Conservation (phyloP, 2,329 filamentous ascomycete species). For the Endothia cerciana region DNA sequence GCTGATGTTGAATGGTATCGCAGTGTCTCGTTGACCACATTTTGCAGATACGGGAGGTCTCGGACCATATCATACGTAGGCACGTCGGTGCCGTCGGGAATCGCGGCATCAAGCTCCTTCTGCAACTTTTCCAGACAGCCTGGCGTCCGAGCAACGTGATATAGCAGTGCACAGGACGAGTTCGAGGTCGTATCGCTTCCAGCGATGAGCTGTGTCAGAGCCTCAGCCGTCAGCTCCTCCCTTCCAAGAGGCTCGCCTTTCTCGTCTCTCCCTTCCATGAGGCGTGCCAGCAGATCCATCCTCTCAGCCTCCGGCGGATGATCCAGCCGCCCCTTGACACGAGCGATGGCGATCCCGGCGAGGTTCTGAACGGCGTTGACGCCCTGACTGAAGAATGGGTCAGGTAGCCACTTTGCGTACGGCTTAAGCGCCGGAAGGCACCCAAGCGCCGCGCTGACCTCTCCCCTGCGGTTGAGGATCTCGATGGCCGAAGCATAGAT, state of each 20-base stretch:
- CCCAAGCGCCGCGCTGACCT: conserved; percentile 81
- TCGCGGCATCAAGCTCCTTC: conserved; percentile 71
- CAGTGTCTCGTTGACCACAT: conserved; percentile 81
- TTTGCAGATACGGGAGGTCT: conserved; percentile 75
- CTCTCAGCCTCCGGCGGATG: conserved; percentile 68
- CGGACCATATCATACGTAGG: conserved; percentile 74
- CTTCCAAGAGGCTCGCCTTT: conserved; percentile 75
- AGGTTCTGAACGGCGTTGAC: conserved; percentile 77
- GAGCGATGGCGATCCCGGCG: conserved; percentile 84
- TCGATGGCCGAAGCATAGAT: conserved; percentile 80
- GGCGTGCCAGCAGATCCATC: conserved; percentile 77
- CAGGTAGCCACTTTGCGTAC: conserved; percentile 78
- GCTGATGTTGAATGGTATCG: conserved; percentile 86
- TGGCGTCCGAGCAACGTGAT: conserved; percentile 72
- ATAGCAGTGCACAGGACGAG: conserved; percentile 82
- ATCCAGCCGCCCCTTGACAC: conserved; percentile 75
- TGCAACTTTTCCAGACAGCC: conserved; percentile 74
- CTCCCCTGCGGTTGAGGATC: conserved; percentile 84
- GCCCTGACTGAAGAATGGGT: conserved; percentile 79
- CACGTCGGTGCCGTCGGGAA: conserved; percentile 65
- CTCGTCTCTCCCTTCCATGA: conserved; percentile 87
- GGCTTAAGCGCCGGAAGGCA: conserved; percentile 75
- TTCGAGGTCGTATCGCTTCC: conserved; percentile 79
- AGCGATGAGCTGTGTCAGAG: conserved; percentile 84
- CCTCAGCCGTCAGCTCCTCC: conserved; percentile 84